Evolutionary conservation across 2,329 filamentous ascomycete species (phyloP).

Genomic region (Penicillium rolfsii): DNA sequence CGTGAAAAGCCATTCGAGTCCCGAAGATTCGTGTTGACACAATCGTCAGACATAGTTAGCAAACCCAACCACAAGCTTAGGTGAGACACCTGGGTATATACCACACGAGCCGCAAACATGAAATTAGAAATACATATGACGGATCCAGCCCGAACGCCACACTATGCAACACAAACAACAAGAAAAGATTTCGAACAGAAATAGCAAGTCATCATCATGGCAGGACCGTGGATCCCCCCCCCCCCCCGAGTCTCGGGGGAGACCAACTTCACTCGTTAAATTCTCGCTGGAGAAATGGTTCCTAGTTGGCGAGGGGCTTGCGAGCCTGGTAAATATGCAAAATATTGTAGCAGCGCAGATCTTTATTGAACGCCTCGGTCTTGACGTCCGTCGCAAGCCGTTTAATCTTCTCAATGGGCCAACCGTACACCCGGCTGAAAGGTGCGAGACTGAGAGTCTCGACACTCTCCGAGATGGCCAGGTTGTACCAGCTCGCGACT

Average conservation of each 20-base stretch:
- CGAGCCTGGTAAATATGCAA: conserved; percentile 50
- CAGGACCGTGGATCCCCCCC: not conserved
- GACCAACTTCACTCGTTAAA: not conserved
- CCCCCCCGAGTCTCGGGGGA: not conserved
- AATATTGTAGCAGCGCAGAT: conserved; percentile 70
- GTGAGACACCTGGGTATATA: conserved; percentile 23
- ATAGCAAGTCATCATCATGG: conserved; percentile 15
- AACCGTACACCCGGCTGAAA: conserved; percentile 67
- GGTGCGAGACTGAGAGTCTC: conserved; percentile 74
- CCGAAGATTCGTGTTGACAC: not conserved
- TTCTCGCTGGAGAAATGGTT: not conserved
- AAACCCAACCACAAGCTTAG: conserved; percentile 19
- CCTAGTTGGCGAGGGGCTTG: conserved; percentile 35
- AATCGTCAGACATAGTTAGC: conserved; percentile 16
- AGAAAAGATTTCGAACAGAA: conserved; percentile 1
- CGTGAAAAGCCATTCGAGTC: not conserved
- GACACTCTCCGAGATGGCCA: conserved; percentile 73
- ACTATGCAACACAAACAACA: conserved; percentile 6
- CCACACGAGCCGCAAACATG: conserved; percentile 17
- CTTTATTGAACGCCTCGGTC: conserved; percentile 69
- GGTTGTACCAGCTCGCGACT: conserved; percentile 81
- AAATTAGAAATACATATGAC: conserved; percentile 5
- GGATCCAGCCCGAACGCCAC: conserved; percentile 13
- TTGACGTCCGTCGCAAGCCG: conserved; percentile 66
- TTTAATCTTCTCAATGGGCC: conserved; percentile 64